phyloP scores from a whole-genome alignment of 2,329 filamentous ascomycete species.

The Penicillium brasilianum region DNA sequence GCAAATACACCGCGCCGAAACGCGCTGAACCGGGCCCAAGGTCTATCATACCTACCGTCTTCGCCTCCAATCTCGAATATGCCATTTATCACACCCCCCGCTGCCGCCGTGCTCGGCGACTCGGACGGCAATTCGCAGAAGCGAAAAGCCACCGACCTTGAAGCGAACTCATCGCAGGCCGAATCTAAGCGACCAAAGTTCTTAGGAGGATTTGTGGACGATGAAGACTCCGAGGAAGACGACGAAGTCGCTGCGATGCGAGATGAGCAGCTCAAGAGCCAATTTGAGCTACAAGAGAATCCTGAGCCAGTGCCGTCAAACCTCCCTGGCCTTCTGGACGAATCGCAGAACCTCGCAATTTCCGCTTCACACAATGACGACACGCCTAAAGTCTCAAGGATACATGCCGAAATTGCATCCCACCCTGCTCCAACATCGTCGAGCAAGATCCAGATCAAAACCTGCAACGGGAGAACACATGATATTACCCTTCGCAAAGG shows the following conservation, averaged over 20 bases:
- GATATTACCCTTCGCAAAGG: slow-evolving; percentile 48
- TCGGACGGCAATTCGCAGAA: slow-evolving; percentile 44
- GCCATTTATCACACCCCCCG: slow-evolving; percentile 50
- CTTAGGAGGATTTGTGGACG: slow-evolving; percentile 49
- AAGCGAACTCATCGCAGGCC: slow-evolving; percentile 31
- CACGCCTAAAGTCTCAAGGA: slow-evolving; percentile 8
- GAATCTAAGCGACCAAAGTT: slow-evolving; percentile 49
- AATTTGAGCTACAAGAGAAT: slow-evolving; percentile 38
- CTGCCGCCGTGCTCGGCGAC: slow-evolving; percentile 43
- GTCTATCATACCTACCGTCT: slow-evolving; percentile 35
- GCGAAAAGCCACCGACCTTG: slow-evolving; percentile 43
- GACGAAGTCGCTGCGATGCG: slow-evolving; percentile 35
- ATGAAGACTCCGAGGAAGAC: slow-evolving; percentile 47
- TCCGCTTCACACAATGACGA: slow-evolving; percentile 6
- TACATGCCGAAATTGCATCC: slow-evolving; percentile 16
- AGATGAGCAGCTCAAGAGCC: slow-evolving; percentile 37
- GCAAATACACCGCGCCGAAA: slow-evolving; percentile 20
- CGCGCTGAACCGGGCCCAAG: slow-evolving; percentile 20
- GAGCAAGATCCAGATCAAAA: slow-evolving; percentile 46
- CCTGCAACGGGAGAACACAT: slow-evolving; percentile 55
- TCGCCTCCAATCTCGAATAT: slow-evolving; percentile 43
- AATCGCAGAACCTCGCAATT: slow-evolving; percentile 7
- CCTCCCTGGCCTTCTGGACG: slow-evolving; percentile 22
- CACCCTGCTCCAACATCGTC: slow-evolving; percentile 20
- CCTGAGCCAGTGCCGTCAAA: slow-evolving; percentile 23